Percentiles rank a stretch among this genome's conserved stretches.
Conservation (phyloP, 2,329 filamentous ascomycete species). For the Biscogniauxia sp. region DNA sequence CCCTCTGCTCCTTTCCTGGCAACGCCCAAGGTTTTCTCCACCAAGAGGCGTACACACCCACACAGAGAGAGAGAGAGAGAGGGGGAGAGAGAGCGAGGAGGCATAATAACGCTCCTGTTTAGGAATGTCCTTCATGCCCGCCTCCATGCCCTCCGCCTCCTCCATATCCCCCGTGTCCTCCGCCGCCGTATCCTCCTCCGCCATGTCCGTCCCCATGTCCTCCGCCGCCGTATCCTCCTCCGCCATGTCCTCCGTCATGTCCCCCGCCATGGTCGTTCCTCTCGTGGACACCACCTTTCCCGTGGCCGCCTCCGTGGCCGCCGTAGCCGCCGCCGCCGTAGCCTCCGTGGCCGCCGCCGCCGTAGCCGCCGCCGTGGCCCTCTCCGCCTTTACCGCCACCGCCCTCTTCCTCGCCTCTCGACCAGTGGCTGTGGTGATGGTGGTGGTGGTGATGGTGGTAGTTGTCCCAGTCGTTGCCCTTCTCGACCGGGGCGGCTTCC, state of each 20-base stretch:
- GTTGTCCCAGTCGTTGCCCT: neutral
- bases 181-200: conserved; percentile 7
- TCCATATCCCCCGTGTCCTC: conserved; percentile 5
- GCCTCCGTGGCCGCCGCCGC: neutral
- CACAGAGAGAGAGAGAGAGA: too few species aligned
- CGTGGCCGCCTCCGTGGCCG: conserved; percentile 8
- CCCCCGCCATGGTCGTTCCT: conserved; percentile 10
- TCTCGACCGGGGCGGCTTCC: neutral
- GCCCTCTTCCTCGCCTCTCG: neutral
- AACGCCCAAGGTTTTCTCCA: too few species aligned
- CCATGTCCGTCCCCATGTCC: conserved; percentile 4
- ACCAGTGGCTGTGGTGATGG: neutral
- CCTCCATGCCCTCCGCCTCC: neutral
- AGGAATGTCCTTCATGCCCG: neutral
- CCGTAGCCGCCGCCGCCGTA: neutral
- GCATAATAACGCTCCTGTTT: conserved; percentile 5
- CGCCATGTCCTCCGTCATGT: conserved; percentile 9
- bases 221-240: conserved; percentile 10
- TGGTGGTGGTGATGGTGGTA: conserved; percentile 3
- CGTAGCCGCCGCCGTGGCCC: neutral
- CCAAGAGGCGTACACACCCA: too few species aligned
- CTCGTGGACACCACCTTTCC: conserved; percentile 14
- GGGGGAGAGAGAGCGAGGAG: too few species aligned
- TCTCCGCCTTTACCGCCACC: too few species aligned
- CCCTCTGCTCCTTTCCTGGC: too few species aligned